These are phyloP conservation scores for Eimeria brunetti DNA, from an alignment of 169 alveolate species.

Conservation along the genomic window DNA sequence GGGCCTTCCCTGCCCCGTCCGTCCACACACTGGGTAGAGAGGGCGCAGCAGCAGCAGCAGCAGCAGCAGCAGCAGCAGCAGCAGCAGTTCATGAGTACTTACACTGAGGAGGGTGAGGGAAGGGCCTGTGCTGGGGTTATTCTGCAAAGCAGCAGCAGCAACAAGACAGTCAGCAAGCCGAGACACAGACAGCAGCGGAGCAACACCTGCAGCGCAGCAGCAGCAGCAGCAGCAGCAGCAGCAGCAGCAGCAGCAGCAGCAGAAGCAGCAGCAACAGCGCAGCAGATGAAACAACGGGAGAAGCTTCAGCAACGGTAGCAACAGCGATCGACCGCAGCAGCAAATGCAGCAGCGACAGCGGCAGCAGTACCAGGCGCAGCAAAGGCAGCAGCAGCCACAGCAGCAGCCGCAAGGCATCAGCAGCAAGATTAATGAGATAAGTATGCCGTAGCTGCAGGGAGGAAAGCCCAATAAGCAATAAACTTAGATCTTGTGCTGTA, in stretches of 20 bases:
- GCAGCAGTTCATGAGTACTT: background rate
- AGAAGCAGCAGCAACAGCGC: background rate
- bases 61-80: slow-evolving; percentile 16
- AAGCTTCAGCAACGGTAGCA: background rate
- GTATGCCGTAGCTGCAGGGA: background rate
- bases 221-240: slow-evolving; percentile 40
- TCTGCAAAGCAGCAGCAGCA: background rate
- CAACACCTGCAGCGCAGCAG: background rate
- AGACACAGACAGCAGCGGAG: background rate
- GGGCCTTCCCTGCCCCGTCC: too few species aligned
- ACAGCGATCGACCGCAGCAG: too few species aligned
- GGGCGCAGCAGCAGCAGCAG: background rate
- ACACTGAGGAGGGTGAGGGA: background rate
- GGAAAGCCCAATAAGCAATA: background rate
- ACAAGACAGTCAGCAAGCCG: background rate
- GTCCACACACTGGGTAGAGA: too few species aligned
- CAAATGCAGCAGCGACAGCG: background rate
- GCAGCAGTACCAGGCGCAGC: background rate
- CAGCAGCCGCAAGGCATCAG: background rate
- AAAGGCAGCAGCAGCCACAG: background rate
- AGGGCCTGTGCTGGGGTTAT: background rate
- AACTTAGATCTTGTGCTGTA: background rate
- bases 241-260: slow-evolving; percentile 42
- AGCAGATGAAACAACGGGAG: background rate
- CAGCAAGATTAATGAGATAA: background rate